Evolutionary conservation across 257 asterid genomes (phyloP), one percentile per base, ranked within the genome.

Genomic region (Nicotiana obtusifolia): DNA sequence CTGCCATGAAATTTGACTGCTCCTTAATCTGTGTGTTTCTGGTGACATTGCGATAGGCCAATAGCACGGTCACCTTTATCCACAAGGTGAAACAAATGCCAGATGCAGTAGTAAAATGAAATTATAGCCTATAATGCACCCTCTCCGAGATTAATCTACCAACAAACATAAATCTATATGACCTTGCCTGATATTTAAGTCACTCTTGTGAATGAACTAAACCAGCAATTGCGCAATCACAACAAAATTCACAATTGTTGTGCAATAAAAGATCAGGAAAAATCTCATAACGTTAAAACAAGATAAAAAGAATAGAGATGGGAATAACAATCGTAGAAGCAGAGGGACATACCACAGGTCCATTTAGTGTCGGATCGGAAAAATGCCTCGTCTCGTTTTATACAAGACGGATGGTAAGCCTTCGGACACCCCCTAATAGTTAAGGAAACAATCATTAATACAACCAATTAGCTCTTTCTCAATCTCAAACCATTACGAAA

Each of bases 351-450:
- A 88, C 90, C 99, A 33, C 98, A 96, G 66, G 88, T 89, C 99
- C 99, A 96, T 83, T 89, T 94, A 3, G 98, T 88, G 82, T 89
- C 91, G 20, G 98, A 89, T 54, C 85, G 88, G 59, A 96, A 96
- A 89, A 93, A 96, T 6, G 91, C 91, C 86, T 94, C 98, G 19
- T 94, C 98, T 37, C 99, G 89, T 90, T 96, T 96, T 62, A 96
- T 90, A 83, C 99, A 96, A 14, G 97, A 91, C 8, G 98, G 93
- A 83, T 96, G 99, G 80, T 96, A 96, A 7, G 98, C 99, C 91
- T 96, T 96, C 0, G 99, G 99, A 77, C 99, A 96, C 9, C 97
- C 98, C 98, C 99, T 96, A 73, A 57, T 15, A 14, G 16, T 75
- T 44, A 7, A 49, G 49, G 4, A 7, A 66, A 31, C 76, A 66